A percentile compares a stretch with the other conserved stretches of the same genome.
These are phyloP conservation scores for Auricularia auricula-judae DNA, from an alignment of 768 basidiomycete species.

Conservation along the genomic window DNA sequence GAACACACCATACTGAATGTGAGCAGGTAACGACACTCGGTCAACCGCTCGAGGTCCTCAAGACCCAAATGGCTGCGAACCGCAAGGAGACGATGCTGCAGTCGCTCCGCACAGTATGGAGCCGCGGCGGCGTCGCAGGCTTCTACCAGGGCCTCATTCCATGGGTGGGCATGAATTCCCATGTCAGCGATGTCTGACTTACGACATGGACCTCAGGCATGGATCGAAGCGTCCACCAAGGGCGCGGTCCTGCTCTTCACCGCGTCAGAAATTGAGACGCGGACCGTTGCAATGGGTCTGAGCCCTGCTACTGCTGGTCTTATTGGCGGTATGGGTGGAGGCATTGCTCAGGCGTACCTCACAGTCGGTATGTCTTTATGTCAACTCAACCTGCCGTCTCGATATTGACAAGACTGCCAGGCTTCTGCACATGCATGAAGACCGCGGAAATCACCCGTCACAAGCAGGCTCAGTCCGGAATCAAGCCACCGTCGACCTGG, in stretches of 20 bases:
- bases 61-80: slow-evolving; percentile 99
- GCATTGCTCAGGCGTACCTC: slow-evolving; percentile 94
- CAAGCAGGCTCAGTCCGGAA: slow-evolving; percentile 77
- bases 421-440: slow-evolving; percentile 99
- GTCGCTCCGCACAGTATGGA: slow-evolving; percentile 80
- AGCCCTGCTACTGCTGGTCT: slow-evolving; percentile 77
- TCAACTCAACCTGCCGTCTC: background rate
- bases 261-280: slow-evolving; percentile 86
- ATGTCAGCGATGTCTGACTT: background rate
- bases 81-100: slow-evolving; percentile 83
- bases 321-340: slow-evolving; percentile 95
- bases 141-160: slow-evolving; percentile 99
- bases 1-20: background rate
- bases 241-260: slow-evolving; percentile 94
- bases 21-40: slow-evolving; percentile 89
- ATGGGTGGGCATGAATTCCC: slow-evolving; percentile 52
- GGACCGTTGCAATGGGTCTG: slow-evolving; percentile 50
- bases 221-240: slow-evolving; percentile 99
- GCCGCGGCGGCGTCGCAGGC: slow-evolving; percentile 77
- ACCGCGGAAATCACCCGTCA: slow-evolving; percentile 95
- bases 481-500: slow-evolving; percentile 86
- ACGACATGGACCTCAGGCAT: slow-evolving; percentile 48
- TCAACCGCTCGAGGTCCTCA: slow-evolving; percentile 94
- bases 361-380: slow-evolving; percentile 81
- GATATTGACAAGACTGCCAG: slow-evolving; percentile 28